These are phyloP conservation scores for Aspergillus carlsbadensis DNA, from an alignment of 495 filamentous ascomycete genomes.

Conservation along the genomic window DNA sequence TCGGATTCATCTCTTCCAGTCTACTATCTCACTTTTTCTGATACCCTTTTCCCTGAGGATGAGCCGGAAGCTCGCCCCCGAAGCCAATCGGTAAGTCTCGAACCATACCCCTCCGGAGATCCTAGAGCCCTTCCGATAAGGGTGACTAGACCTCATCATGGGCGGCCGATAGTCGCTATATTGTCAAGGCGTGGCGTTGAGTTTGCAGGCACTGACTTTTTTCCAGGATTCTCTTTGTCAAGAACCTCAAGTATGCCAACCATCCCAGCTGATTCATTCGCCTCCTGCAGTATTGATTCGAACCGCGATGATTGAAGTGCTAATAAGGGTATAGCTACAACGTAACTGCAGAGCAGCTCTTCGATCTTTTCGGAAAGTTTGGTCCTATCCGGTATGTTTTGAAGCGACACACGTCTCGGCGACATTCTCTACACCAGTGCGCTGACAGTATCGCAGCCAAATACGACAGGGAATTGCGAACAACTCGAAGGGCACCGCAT, in stretches of 20 bases:
- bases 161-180: constrained; percentile 15
- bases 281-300: neutral
- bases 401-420: neutral
- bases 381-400: constrained; percentile 83
- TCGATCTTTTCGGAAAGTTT: constrained; percentile 93
- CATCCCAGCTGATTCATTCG: constrained; percentile 19
- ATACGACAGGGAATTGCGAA: constrained; percentile 96
- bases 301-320: constrained; percentile 4
- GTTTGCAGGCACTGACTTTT: constrained; percentile 12
- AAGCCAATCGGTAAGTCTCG: constrained; percentile 83
- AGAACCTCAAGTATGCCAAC: constrained; percentile 81
- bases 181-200: neutral
- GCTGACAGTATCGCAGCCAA: constrained; percentile 65
- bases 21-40: constrained; percentile 8
- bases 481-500: constrained; percentile 97
- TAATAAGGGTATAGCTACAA: constrained; percentile 67
- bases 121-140: constrained; percentile 16
- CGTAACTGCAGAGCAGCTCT: constrained; percentile 90
- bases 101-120: constrained; percentile 33
- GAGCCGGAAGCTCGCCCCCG: constrained; percentile 82
- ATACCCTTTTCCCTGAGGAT: constrained; percentile 37
- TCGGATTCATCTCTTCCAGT: constrained; percentile 12
- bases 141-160: constrained; percentile 12
- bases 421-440: neutral
- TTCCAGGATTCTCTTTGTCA: constrained; percentile 89